Base-by-base conservation (phyloP, 1,284 basidiomycete species). In the Leucoagaricus sp. region DNA sequence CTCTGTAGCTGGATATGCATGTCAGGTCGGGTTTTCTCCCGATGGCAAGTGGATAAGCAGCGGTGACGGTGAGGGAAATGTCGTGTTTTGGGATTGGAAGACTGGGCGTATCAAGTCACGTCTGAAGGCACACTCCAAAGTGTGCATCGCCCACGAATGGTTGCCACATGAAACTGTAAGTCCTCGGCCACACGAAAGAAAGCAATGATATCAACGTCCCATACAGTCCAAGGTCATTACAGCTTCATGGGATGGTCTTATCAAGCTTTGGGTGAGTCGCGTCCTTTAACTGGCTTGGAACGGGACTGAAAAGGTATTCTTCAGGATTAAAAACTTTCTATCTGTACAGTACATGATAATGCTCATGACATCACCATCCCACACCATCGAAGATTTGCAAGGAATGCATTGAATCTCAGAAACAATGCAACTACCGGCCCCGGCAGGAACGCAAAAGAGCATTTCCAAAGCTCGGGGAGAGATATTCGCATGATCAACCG, bases 41-140 rank as follows among this genome's bases (percentile, higher is more conserved):
- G 97, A 99, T 69, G 97, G 97, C 15, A 93, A 94, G 72, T 96
- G 94, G 88, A 89, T 99, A 65, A 96, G 93, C 65, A 96, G 93
- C 53, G 97, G 97, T 28, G 96, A 98, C 66, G 92, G 93, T 2
- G 87, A 90, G 60, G 97, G 97, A 1, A 95, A 97, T 70, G 81
- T 99, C 44, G 93, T 98, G 13, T 97, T 98, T 73, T 99, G 96
- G 97, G 97, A 99, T 74, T 99, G 94, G 94, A 99, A 98, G 77
- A 94, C 88, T n/a, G 91, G 94, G 3, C 86, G 91, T 61, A 93
- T 99, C 70, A 91, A 94, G 72, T 96, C 93, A 61, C 79, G 94
- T 45, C 74, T 99, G 57, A 85, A 87, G 58, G 93, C 93, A 5
- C 97, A 99, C 72, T 87, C 84, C 40, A 94, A 98, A 75, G 96